Base-by-base conservation (phyloP, 371 early-diverging fungal genomes). In the Mucor velutinosus region DNA sequence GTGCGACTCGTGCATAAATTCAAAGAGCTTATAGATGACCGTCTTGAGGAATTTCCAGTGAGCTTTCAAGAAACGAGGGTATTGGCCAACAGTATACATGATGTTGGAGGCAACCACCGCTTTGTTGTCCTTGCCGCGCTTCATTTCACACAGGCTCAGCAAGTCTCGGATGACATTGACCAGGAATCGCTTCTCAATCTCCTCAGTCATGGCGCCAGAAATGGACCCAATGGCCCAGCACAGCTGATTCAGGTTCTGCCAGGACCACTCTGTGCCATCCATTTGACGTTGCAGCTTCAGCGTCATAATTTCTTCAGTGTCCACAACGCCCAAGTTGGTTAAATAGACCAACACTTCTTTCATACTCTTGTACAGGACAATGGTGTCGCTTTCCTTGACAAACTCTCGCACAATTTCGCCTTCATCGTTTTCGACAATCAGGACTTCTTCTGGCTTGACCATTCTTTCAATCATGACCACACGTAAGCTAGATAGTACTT, bases 171-270 rank as follows among this genome's bases (percentile, higher is more conserved):
- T 97, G 62, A 98, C 96, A 21, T 89, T 90, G 10, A 99, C 97
- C 76, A 99, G 86, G 86, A 99, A 99, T 12, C 93, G 85, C 76
- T 97, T 97, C 77, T 99, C 99, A 15, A 92, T 88, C 29, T 97
- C 97, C 82, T 97, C 96, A 67, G 84, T 86, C 94, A 99, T 96
- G 19, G 98, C 95, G 41, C 97, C 99, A 19, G 94, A 92, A 65
- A 99, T 98, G 5, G 98, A 97, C 47, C 99, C 99, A 67, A 99
- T 94, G 14, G 99, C 96, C 99, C 99, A 99, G 79, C 99, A 99
- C 7, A 99, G 86, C 76, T 93, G 94, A 86, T 99, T 99, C 41
- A 99, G 81, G 66, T 97, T 97, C 59, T 92, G 89, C 95, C 97
- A 97, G 27, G 94, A 92, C 96, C 95, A 98, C 76, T 98, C 96